phyloP scores from a whole-genome alignment of 345 rosid species.

The Isatis tinctoria region DNA sequence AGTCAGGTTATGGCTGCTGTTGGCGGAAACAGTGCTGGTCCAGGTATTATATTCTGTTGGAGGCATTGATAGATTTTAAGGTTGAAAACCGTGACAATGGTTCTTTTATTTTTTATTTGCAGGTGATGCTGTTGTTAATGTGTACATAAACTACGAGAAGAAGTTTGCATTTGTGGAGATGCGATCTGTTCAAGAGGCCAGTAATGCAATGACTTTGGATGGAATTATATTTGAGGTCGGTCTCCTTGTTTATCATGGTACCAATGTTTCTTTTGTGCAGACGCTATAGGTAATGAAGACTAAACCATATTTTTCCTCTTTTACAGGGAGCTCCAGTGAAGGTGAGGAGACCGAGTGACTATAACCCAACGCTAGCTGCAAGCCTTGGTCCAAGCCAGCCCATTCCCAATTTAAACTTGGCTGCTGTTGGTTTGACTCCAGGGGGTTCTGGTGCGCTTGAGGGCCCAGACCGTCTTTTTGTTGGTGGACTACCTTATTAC shows the following conservation, averaged over 20 bases:
- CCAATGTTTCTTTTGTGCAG: background rate
- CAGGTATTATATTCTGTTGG: slow-evolving; percentile 30
- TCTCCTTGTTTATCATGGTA: background rate
- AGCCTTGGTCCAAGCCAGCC: slow-evolving; percentile 56
- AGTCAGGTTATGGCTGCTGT: slow-evolving; percentile 48
- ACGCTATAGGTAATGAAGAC: background rate
- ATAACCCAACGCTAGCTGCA: slow-evolving; percentile 50
- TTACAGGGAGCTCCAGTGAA: slow-evolving; percentile 48
- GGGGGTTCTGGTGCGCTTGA: slow-evolving; percentile 56
- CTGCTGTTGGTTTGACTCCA: slow-evolving; percentile 47
- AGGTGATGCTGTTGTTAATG: slow-evolving; percentile 49
- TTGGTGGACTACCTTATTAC: slow-evolving; percentile 82
- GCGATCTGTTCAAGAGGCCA: slow-evolving; percentile 45
- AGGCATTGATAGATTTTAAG: background rate
- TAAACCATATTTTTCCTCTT: background rate
- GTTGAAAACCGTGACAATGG: background rate
- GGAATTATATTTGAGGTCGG: slow-evolving; percentile 41
- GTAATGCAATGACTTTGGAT: slow-evolving; percentile 44
- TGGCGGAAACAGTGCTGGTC: slow-evolving; percentile 54
- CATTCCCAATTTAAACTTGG: slow-evolving; percentile 42
- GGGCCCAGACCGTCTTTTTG: slow-evolving; percentile 88
- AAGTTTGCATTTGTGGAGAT: slow-evolving; percentile 48
- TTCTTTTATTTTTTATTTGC: background rate
- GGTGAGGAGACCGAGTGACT: slow-evolving; percentile 52
- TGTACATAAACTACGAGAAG: slow-evolving; percentile 43